Evolutionary conservation across 257 asterid genomes (phyloP).

Genomic region (Echium plantagineum): DNA sequence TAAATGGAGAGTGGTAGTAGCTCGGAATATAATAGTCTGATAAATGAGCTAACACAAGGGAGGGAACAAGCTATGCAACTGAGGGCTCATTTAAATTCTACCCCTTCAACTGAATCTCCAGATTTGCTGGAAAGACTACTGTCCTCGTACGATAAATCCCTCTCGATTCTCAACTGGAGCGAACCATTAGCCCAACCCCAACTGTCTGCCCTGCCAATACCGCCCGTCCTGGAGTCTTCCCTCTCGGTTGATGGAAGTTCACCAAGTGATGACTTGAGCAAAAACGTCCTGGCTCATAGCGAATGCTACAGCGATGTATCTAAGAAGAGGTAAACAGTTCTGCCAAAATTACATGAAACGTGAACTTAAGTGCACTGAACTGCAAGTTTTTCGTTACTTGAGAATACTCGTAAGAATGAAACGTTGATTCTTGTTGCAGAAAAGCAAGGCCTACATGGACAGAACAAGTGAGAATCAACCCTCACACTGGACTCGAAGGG

Average conservation of each 20-base stretch:
- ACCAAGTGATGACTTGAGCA: constrained; percentile 33
- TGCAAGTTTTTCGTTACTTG: background rate
- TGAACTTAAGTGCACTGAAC: background rate
- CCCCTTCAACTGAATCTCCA: constrained; percentile 29
- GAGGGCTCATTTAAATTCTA: constrained; percentile 29
- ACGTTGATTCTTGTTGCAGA: constrained; percentile 32
- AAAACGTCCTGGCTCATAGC: constrained; percentile 24
- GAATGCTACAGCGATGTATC: constrained; percentile 20
- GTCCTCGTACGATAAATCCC: constrained; percentile 66
- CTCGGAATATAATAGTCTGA: constrained; percentile 36
- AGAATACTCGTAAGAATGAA: background rate
- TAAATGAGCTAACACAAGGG: constrained; percentile 62
- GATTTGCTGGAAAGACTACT: constrained; percentile 56
- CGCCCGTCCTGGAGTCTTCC: constrained; percentile 32
- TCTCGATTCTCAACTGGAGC: constrained; percentile 52
- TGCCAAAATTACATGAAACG: background rate
- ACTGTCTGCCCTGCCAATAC: constrained; percentile 11
- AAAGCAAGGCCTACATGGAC: constrained; percentile 69
- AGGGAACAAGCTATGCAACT: constrained; percentile 70
- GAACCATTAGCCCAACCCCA: constrained; percentile 25
- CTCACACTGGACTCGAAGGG: constrained; percentile 62
- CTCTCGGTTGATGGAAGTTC: constrained; percentile 49
- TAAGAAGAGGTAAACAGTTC: constrained; percentile 49
- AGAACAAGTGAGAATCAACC: constrained; percentile 46
- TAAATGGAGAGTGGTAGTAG: constrained; percentile 37